Base-by-base conservation (phyloP, 2,329 filamentous ascomycete genomes). In the Elsinoe australis region DNA sequence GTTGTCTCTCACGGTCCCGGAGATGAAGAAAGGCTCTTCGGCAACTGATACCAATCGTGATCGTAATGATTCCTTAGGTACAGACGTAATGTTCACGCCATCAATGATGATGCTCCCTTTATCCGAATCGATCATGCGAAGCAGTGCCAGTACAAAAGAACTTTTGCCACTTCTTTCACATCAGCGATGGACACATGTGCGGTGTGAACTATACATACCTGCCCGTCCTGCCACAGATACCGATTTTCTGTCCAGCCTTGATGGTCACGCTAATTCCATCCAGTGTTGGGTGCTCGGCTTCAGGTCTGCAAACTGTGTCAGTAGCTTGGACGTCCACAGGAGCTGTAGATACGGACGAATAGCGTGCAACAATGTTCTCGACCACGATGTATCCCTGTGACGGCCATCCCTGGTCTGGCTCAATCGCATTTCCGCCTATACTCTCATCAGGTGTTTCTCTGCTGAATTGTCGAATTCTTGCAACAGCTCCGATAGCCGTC, bases 321-420 rank as follows among this genome's bases (percentile, higher is more conserved):
- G n/a, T n/a, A n/a, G n/a, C n/a, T n/a, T n/a, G n/a, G n/a, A n/a
- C n/a, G n/a, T n/a, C n/a, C 8, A 8, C 4, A 29, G 17, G 24
- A 26, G 17, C 4, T 10, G 10, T 10, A 10, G 5, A 14, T 7
- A 10, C 5, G 2, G 9, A 9, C 24, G 8, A n/a, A 2, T 8
- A 5, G 8, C 4, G 3, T 6, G 21, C 44, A n/a, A n/a, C 15
- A 17, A 44, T 52, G 48, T 58, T 58, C n/a, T 53, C 47, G 26
- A 56, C 56, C 14, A 39, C 32, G 0, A 92, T 74, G 17, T 80
- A 66, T n/a, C 90, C 78, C 55, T 88, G 81, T 33, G 94, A 72
- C 7, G 87, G 87, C 87, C 87, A 92, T 1, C 78, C 76, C 1
- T 83, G 82, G 0, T 85, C 80, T 0, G 82, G 76, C 17, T 73